These are phyloP conservation scores for Suzukiozyma palmioleophila DNA, from an alignment of 1,139 yeast species.

Conservation along the genomic window DNA sequence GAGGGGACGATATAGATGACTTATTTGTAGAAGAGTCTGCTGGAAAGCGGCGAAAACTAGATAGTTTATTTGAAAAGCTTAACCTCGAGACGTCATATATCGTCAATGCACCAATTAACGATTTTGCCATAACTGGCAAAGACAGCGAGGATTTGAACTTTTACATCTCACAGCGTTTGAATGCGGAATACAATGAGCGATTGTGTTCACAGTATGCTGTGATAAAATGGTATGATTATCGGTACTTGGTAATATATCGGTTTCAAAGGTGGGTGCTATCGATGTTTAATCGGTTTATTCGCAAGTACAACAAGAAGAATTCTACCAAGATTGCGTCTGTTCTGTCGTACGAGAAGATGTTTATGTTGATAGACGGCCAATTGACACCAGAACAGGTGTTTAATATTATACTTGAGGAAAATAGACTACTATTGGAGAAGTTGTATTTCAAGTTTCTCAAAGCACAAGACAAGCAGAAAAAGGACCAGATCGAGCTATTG, in stretches of 20 bases:
- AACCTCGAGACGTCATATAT: constrained; percentile 9
- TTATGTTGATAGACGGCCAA: constrained; percentile 18
- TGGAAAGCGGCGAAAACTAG: constrained; percentile 13
- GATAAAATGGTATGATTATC: constrained; percentile 22
- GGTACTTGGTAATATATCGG: constrained; percentile 20
- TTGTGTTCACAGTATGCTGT: constrained; percentile 7
- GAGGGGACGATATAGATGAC: constrained; percentile 7
- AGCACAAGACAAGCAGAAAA: constrained; percentile 11
- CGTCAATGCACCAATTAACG: not conserved
- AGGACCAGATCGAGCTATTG: constrained; percentile 14
- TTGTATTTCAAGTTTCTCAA: constrained; percentile 11
- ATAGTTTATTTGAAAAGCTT: constrained; percentile 10
- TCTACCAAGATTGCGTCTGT: constrained; percentile 17
- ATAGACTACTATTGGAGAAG: constrained; percentile 18
- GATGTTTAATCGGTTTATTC: constrained; percentile 33
- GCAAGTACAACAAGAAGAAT: constrained; percentile 23
- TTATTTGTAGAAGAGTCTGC: constrained; percentile 5
- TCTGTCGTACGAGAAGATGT: constrained; percentile 21
- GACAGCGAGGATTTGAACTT: constrained; percentile 1
- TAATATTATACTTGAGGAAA: constrained; percentile 25
- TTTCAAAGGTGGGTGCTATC: constrained; percentile 37
- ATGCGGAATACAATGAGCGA: not conserved
- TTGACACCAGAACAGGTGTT: constrained; percentile 22
- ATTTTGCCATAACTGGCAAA: not conserved
- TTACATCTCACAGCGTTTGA: constrained; percentile 1